Base-by-base conservation (phyloP, 1,139 yeast species). In the Yamadazyma dushanensis region DNA sequence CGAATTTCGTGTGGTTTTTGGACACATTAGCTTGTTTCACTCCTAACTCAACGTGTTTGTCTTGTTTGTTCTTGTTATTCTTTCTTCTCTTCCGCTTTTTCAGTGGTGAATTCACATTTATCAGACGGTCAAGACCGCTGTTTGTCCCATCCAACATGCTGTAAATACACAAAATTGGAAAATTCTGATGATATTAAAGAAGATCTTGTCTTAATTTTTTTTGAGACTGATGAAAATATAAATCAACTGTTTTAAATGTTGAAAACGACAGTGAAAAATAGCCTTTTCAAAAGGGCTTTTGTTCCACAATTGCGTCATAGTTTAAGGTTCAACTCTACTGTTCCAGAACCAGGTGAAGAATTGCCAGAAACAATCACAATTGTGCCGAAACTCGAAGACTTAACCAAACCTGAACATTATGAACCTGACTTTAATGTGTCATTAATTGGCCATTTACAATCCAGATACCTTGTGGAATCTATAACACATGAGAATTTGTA, bases 401-500 rank as follows among this genome's bases (percentile, higher is more conserved):
- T 70, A 23, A 54, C 63, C 2, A 35, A 45, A 5, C 38, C 47
- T 1, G 57, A 54, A 9, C 60, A 57, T 8, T 59, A 56, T 36
- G 41, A 41, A 3, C 33, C 49, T 2, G 80, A 75, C 35, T 38
- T 60, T 8, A 46, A 55, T 3, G 59, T 56, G 13, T 73, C 81
- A 2, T 47, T 77, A 14, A 51, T 76, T 28, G 59, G 64, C 4
- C 75, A 75, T 44, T 54, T 78, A 21, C 67, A 68, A 38, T 58
- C 66, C 14, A 60, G 83, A 36, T 60, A 70, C 38, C 56, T 78
- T 26, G 64, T 77, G 2, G 80, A 75, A 40, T 58, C 72, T 3
- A 57, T 70, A 34, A 72, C 80, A 3, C 65, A 62, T 43, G 80
- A 76, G 25, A 70, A 63, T 29, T 56, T 79, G 22, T 66, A 59